These are phyloP conservation scores for Amphibolis antarctica DNA, from an alignment of 106 monocot species.

Conservation along the genomic window DNA sequence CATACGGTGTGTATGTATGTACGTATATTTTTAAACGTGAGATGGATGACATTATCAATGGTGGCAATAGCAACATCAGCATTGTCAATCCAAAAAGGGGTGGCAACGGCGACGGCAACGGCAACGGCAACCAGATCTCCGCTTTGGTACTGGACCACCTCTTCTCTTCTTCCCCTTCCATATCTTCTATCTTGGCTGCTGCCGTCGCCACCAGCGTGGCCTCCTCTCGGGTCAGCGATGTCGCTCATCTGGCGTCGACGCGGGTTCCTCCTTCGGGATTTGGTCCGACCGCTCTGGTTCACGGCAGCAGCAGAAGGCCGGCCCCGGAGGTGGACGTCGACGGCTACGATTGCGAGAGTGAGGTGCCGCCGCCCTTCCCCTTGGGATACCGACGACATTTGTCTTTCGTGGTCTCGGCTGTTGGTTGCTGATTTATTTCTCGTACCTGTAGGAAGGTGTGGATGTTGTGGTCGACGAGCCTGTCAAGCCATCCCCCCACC, in stretches of 20 bases:
- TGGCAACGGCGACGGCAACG: background rate
- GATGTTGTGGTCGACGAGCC: background rate
- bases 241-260: background rate
- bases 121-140: slow-evolving; percentile 7
- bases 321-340: background rate
- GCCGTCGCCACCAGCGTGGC: background rate
- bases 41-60: background rate
- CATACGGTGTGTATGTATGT: no score
- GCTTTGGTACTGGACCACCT: slow-evolving; percentile 2
- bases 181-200: background rate
- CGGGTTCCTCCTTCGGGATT: background rate
- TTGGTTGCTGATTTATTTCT: background rate
- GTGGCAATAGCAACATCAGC: background rate
- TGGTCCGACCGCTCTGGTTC: background rate
- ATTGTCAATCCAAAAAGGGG: background rate
- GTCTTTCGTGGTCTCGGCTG: background rate
- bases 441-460: slow-evolving; percentile 4
- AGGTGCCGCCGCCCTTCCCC: background rate
- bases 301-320: background rate
- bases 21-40: no score
- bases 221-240: background rate
- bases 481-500: background rate
- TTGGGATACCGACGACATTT: background rate
- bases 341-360: background rate
- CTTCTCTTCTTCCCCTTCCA: background rate